Evolutionary conservation across 306 rosid species (phyloP).

Genomic region (Luffa acutangula): DNA sequence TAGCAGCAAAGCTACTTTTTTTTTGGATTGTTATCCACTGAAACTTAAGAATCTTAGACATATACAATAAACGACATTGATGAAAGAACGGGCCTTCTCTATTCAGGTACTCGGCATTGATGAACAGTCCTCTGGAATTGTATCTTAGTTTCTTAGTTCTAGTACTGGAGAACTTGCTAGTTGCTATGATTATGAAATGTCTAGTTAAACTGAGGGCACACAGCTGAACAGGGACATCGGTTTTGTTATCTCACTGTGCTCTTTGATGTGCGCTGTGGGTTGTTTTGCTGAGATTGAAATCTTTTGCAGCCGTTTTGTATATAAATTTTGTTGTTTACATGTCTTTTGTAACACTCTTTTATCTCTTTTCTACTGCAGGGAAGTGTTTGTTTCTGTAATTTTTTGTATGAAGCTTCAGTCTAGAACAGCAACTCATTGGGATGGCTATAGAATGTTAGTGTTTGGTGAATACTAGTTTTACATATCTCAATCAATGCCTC

Average conservation of each 20-base stretch:
- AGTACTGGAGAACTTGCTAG: too few relatives aligned
- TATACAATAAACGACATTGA: neutral
- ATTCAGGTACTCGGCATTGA: neutral
- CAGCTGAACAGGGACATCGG: too few relatives aligned
- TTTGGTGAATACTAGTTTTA: neutral
- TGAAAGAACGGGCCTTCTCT: neutral
- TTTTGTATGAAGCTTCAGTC: neutral
- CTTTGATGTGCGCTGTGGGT: neutral
- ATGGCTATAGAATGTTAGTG: neutral
- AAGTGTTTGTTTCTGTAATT: neutral
- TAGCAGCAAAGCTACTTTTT: too few relatives aligned
- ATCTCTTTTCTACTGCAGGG: neutral
- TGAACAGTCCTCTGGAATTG: too few relatives aligned
- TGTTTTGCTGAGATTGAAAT: neutral
- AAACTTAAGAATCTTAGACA: too few relatives aligned
- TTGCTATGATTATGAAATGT: too few relatives aligned
- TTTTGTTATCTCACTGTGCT: too few relatives aligned
- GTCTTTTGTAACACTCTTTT: neutral
- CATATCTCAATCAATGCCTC: constrained; percentile 25
- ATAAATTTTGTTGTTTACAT: neutral
- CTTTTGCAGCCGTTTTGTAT: neutral
- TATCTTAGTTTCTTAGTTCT: too few relatives aligned
- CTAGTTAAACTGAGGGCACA: too few relatives aligned
- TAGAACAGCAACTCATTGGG: neutral
- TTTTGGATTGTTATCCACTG: too few relatives aligned